phyloP scores from a whole-genome alignment of 139 green algal genomes.

The Yamagishiella unicocca region DNA sequence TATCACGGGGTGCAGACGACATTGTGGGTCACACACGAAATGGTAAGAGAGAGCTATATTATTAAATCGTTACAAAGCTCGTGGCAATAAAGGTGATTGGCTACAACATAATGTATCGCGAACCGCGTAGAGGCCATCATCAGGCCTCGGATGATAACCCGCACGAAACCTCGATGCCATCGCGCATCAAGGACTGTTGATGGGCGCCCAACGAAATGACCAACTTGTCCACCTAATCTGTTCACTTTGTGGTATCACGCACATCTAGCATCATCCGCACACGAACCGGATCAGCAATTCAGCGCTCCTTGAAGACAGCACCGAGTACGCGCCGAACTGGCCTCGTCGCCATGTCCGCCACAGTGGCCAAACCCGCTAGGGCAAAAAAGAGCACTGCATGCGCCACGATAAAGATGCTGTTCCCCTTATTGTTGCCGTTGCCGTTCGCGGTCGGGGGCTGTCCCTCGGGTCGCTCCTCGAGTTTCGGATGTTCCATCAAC shows the following conservation, averaged over 20 bases:
- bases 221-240: no score
- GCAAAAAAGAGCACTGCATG: neutral
- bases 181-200: no score
- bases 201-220: no score
- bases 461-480: neutral
- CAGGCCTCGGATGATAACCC: no score
- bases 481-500: neutral
- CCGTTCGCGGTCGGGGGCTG: neutral
- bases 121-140: no score
- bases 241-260: no score
- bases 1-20: neutral
- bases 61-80: conserved; percentile 6
- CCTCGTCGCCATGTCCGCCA: neutral
- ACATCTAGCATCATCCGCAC: no score
- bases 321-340: neutral
- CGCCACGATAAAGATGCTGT: neutral
- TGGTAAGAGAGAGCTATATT: neutral
- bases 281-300: neutral
- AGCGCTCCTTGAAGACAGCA: neutral
- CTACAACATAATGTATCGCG: no score
- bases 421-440: conserved; percentile 13
- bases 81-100: no score
- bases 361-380: neutral
- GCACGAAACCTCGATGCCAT: no score
- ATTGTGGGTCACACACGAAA: neutral